phyloP scores from a whole-genome alignment of 805 yeast genomes.

The Ogataea naganishii region DNA sequence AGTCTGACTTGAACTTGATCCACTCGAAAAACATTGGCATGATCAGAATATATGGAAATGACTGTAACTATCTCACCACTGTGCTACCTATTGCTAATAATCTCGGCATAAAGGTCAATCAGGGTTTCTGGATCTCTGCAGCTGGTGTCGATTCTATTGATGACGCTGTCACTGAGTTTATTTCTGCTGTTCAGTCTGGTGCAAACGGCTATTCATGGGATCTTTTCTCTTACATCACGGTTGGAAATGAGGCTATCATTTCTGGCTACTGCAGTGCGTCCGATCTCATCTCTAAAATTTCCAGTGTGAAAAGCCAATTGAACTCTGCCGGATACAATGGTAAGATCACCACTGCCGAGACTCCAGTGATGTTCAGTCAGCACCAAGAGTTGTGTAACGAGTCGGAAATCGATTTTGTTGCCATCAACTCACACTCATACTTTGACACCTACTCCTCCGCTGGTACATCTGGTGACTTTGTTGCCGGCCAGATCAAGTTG shows the following conservation, averaged over 20 bases:
- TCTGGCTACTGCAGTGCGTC: slow-evolving; percentile 50
- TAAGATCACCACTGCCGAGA: slow-evolving; percentile 75
- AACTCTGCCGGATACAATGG: slow-evolving; percentile 70
- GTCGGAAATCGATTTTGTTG: slow-evolving; percentile 72
- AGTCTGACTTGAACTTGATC: slow-evolving; percentile 51
- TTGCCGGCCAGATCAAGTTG: slow-evolving; percentile 50
- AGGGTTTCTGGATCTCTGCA: slow-evolving; percentile 74
- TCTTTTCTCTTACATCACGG: slow-evolving; percentile 64
- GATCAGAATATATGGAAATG: slow-evolving; percentile 80
- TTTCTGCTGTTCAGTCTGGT: slow-evolving; percentile 29
- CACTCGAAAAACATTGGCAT: slow-evolving; percentile 50
- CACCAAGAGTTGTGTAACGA: slow-evolving; percentile 61
- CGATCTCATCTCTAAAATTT: slow-evolving; percentile 58
- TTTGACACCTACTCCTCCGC: slow-evolving; percentile 62
- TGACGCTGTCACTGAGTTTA: slow-evolving; percentile 41
- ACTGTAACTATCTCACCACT: slow-evolving; percentile 62
- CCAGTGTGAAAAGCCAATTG: slow-evolving; percentile 51
- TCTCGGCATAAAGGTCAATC: slow-evolving; percentile 67
- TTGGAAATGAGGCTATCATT: slow-evolving; percentile 84
- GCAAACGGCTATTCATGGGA: slow-evolving; percentile 54
- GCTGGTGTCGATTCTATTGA: slow-evolving; percentile 68
- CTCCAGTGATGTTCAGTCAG: slow-evolving; percentile 63
- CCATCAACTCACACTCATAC: slow-evolving; percentile 82
- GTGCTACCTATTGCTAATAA: slow-evolving; percentile 51
- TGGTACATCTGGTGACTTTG: slow-evolving; percentile 60